Base-by-base conservation (phyloP, 805 yeast species). In the Kazachstania viticola region DNA sequence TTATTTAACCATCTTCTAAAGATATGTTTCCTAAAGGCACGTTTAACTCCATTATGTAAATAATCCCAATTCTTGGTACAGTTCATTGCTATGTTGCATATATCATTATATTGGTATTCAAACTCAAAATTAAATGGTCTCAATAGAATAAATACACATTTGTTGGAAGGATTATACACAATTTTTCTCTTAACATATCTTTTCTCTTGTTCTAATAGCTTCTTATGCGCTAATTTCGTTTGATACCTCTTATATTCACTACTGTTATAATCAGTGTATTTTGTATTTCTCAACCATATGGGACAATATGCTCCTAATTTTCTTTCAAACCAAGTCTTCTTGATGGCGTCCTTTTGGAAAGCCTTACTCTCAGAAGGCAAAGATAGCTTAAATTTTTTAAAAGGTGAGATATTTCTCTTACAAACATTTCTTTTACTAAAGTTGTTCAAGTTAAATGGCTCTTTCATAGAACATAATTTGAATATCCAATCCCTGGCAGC, bases 1-100 rank as follows among this genome's bases (percentile, higher is more conserved):
- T 30, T 12, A 28, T 35, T 35, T 18, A 31, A 26, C 38, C 38
- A 35, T n/a, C 23, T 26, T 29, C 35, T 31, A 15, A 35, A 23
- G 4, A 35, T 8, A 25, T 35, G 38, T 23, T 31, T 35, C 18
- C 38, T 28, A 4, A 25, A 32, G 9, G 27, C 28, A 4, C 3
- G 25, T 17, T 35, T 24, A n/a, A 25, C 17, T 2, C 38, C 38
- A 2, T 28, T 11, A 19, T 35, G 38, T 15, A 17, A 25, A 5
- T 7, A 14, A 17, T 25, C 19, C 34, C 34, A 31, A 5, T 22
- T 14, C 3, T 9, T 14, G 5, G 11, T 14, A 7, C 21, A 11
- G 8, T 21, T 11, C n/a, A 31, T 13, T 3, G 34, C 38, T 15
- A 21, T 29, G 8, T 28, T 21, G 17, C 35, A 31, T 6, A 35